Conservation (phyloP, 2,329 filamentous ascomycete genomes). For the Ascochyta koolunga region DNA sequence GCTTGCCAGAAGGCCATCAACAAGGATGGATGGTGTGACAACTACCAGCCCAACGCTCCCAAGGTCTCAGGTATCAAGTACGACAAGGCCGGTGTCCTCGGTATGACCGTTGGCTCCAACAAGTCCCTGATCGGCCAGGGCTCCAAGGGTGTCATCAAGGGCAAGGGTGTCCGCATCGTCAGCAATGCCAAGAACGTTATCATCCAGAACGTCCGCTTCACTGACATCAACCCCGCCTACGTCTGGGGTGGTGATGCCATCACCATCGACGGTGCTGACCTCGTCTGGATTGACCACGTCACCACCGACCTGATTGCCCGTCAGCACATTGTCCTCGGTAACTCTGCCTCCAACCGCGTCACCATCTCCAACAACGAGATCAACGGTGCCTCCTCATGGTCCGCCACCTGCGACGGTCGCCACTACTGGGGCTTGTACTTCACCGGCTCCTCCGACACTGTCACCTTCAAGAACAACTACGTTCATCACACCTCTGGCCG, state of each 20-base stretch:
- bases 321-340: conserved; percentile 66
- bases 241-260: conserved; percentile 47
- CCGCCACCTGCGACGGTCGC: conserved; percentile 63
- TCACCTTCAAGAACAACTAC: conserved; percentile 67
- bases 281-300: conserved; percentile 37
- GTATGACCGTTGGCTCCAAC: conserved; percentile 62
- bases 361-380: conserved; percentile 67
- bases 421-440: conserved; percentile 67
- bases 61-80: conserved; percentile 51
- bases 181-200: conserved; percentile 60
- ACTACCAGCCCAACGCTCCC: conserved; percentile 62
- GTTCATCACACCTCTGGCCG: conserved; percentile 65
- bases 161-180: conserved; percentile 61
- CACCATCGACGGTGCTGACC: conserved; percentile 36
- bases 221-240: conserved; percentile 44
- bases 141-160: conserved; percentile 61
- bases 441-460: conserved; percentile 60
- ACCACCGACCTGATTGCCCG: conserved; percentile 64
- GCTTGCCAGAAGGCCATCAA: conserved; percentile 66
- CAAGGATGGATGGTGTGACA: conserved; percentile 62
- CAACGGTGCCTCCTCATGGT: conserved; percentile 61
- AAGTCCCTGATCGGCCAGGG: conserved; percentile 64
- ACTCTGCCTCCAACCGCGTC: conserved; percentile 59
- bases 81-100: conserved; percentile 59
- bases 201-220: conserved; percentile 54